Evolutionary conservation across 169 alveolate genomes (phyloP), one percentile per base, ranked within the genome.

Genomic region (Eimeria maxima): DNA sequence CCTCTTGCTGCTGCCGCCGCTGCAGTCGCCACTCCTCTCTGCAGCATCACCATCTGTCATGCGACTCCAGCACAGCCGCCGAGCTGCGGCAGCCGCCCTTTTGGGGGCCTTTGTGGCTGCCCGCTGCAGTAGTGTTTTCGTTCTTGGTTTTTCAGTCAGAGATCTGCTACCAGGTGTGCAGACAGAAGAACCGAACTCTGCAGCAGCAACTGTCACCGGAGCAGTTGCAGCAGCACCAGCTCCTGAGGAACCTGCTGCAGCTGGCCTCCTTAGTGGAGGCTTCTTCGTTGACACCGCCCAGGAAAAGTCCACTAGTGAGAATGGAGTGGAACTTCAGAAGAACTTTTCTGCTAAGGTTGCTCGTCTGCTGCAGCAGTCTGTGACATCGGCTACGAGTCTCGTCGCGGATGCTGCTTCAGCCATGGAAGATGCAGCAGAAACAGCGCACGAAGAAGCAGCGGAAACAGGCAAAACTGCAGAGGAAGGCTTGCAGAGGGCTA

Each of bases 201-300:
- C 53, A n/a, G 6, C 53, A 0, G 47, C 42, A 13, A 5, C 53
- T 0, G 33, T n/a, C 27, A 45, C 47, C 0, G 81, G 47, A 71
- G 45, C 53, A 71, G 69, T 16, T 13, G 63, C 69, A 4, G 8
- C 69, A 60, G 20, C 69, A 60, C 8, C 69, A 60, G 69, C 69
- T 14, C 8, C 69, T 5, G 71, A 71, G 47, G 90, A 81, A 1
- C 47, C 50, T 11, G 90, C 90, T 13, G 90, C 90, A 8, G 90
- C 90, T 47, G 90, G 73, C 50, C 44, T 81, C 42, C 47, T 81
- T 47, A 71, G 90, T 33, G 90, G 90, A 18, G 90, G 90, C 55
- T 81, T 81, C 90, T 81, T 81, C 90, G 90, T 27, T 2, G 44
- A 18, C 45, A 14, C 60, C 60, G 20, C 0, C 60, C 10, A 53